Evolutionary conservation across 2,329 filamentous ascomycete genomes (phyloP), one percentile per base, ranked within the genome.

Genomic region (Phaeophleospora eucalypticola): DNA sequence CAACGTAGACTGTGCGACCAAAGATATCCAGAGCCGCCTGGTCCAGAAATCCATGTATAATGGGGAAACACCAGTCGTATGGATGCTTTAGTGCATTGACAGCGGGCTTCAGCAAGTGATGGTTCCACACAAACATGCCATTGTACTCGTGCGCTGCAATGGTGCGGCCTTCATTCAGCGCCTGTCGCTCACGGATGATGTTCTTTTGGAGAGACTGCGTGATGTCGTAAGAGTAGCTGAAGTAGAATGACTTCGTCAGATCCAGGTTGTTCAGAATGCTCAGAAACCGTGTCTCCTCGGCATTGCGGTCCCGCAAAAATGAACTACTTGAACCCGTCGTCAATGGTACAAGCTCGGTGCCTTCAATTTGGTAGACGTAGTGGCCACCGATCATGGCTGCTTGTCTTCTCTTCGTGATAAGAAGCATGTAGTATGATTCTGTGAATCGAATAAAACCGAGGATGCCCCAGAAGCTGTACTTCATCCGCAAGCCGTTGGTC

Each of bases 121-220:
- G 82, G 59, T 98, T 98, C 93, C 93, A 98, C 2, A 97, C 86
- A 64, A 98, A 98, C 93, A 98, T 98, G 33, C 86, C 81, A 61
- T 96, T 95, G 64, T 86, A 86, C 57, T 89, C 81, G 34, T 76
- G 73, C 4, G 51, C 47, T 2, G 78, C 75, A 20, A 80, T 77
- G 2, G 79, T 72, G 10, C 76, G 69, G 1, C 86, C 87, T 50
- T 82, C 75, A 21, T 81, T 77, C 41, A 95, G 69, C 2, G 84
- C 82, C 40, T 80, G 76, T 33, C 93, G 80, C 67, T 96, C 89
- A 24, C 82, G 79, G 16, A 83, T 84, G 51, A 98, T 89, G 61
- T 98, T 98, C 62, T 91, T 83, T 66, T 98, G 93, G 38, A 98
- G 73, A 1, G 89, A 95, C 44, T 84, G 81, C 0, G 93, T 98